These are phyloP conservation scores for Entoloma clypeatum DNA, from an alignment of 1,284 basidiomycete species.

Conservation along the genomic window DNA sequence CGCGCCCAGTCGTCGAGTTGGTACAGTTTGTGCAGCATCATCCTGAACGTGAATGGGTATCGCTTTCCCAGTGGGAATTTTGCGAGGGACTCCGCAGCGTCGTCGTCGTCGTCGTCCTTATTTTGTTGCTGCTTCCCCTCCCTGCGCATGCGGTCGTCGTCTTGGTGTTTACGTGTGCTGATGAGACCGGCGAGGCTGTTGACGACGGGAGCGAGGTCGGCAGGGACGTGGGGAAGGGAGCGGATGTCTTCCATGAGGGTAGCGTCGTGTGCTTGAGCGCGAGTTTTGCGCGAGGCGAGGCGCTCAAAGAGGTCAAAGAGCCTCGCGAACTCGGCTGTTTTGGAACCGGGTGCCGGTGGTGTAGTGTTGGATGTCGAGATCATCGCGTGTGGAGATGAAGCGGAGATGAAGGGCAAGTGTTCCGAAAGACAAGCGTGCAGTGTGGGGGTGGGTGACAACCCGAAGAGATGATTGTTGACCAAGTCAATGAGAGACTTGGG, in stretches of 20 bases:
- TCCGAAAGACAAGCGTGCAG: background rate
- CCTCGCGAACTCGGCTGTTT: conserved; percentile 46
- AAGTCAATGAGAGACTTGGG: too few relatives aligned
- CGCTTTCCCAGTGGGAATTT: conserved; percentile 42
- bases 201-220: conserved; percentile 44
- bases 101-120: conserved; percentile 14
- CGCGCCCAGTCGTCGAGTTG: conserved; percentile 55
- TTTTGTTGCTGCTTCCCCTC: conserved; percentile 17
- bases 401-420: background rate
- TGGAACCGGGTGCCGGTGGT: too few relatives aligned
- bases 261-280: conserved; percentile 17
- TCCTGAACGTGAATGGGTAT: conserved; percentile 60
- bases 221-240: conserved; percentile 34
- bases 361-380: conserved; percentile 18
- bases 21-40: conserved; percentile 63
- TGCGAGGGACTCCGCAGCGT: conserved; percentile 26
- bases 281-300: conserved; percentile 39
- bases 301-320: conserved; percentile 53
- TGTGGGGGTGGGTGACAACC: background rate
- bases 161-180: conserved; percentile 26
- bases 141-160: conserved; percentile 23
- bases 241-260: conserved; percentile 27
- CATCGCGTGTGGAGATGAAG: background rate
- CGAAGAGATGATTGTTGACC: background rate
- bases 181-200: conserved; percentile 40